Base-by-base conservation (phyloP, 257 asterid species). In the Jasminum sambac region DNA sequence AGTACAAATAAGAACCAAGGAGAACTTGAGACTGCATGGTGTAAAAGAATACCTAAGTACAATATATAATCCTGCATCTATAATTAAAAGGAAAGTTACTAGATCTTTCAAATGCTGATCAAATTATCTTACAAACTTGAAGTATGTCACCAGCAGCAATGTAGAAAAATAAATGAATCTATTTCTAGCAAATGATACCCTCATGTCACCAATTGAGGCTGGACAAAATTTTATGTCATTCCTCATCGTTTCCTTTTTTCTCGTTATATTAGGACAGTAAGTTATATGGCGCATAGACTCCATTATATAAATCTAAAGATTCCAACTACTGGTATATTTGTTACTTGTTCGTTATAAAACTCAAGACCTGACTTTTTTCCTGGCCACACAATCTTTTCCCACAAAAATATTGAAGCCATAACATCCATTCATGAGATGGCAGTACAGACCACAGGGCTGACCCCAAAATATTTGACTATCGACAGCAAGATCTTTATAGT, bases 31-130 rank as follows among this genome's bases (percentile, higher is more conserved):
- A 24, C 36, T 21, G 69, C 58, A 73, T 41, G n/a, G 14, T 2
- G 44, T 73, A 43, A 65, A 68, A 10, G 48, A 39, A 24, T 40
- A 59, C 74, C 16, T 30, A 62, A 72, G 42, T 39, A 60, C 63
- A 72, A 58, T 50, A 4, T 9, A 59, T 14, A n/a, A 71, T n/a
- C 30, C 23, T 62, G 38, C 52, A 23, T 14, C 58, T 61, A 57
- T 43, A 25, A 65, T 19, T 2, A 59, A 46, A 60, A 17, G 66
- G 23, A 48, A 21, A 59, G 25, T 4, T 39, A 39, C 43, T 39
- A 39, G 43, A 39, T 39, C 43, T 39, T 39, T 39, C 43, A 39
- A 3, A 39, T 39, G 43, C 10, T 39, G 43, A 39, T 39, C 43
- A 5, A 3, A 10, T 39, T 39, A 39, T 39, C 11, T 39, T 39